Evolutionary conservation across 164 flowering plant species (phyloP), one percentile per base, ranked within the genome.

Genomic region (Houttuynia cordata): DNA sequence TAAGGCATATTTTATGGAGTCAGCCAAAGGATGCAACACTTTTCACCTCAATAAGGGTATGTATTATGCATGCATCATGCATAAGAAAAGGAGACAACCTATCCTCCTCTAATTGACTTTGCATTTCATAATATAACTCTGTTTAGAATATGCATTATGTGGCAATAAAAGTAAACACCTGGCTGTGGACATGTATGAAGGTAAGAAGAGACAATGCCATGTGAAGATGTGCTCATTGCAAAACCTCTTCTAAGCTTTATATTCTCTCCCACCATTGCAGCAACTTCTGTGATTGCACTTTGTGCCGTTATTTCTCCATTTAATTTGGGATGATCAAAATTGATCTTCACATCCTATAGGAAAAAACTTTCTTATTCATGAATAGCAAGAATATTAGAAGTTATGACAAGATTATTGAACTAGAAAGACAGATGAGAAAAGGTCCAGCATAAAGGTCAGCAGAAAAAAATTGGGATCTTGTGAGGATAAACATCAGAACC

Each of bases 221-320:
- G 70, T 51, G 80, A 70, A 59, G 92, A 67, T 57, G 80, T 67
- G 51, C 81, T 73, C 71, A 93, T 67, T 52, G 81, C 57, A 66
- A 75, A 79, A 59, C 91, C 96, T 73, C 97, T 77, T 72, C 93
- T 75, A 24, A 93, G 75, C 67, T 77, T 85, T 51, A 93, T 84
- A 79, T 90, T 88, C 78, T 93, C 97, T 39, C 97, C 97, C 88
- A 85, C 81, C 73, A 93, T 88, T 59, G 93, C 99, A 74, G 99
- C 91, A 47, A 86, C 84, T 73, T 90, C 97, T 15, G 79, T 78
- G 62, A 90, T 79, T 71, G 96, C 97, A 79, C 77, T 84, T 66
- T 78, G 81, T 61, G 85, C 89, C 7, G 93, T 82, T 62, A 76
- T 79, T 66, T 86, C 96, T 60, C 97, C 95, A 79, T 77, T 82